Conservation (phyloP, 768 basidiomycete species). For the Tricholoma matsutake region DNA sequence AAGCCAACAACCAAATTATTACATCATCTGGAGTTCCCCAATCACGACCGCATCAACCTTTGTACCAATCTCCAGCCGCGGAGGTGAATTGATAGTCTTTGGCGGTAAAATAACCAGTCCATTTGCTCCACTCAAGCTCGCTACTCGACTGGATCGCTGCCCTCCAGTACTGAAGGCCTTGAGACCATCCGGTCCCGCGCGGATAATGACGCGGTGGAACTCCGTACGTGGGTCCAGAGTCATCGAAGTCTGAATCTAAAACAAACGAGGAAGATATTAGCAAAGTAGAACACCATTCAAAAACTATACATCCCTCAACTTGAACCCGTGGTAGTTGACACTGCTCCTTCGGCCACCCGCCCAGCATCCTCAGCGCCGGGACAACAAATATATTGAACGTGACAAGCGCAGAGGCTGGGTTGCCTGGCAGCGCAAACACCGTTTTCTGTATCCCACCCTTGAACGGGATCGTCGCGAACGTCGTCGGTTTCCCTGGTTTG, state of each 20-base stretch:
- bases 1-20: not conserved
- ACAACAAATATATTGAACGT: conserved; percentile 84
- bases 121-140: conserved; percentile 79
- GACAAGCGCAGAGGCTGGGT: conserved; percentile 85
- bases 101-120: conserved; percentile 70
- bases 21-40: conserved; percentile 49
- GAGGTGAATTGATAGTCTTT: conserved; percentile 28
- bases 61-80: conserved; percentile 49
- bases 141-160: conserved; percentile 79
- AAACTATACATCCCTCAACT: conserved; percentile 51
- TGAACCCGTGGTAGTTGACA: conserved; percentile 59
- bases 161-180: conserved; percentile 81
- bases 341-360: conserved; percentile 55
- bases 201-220: conserved; percentile 76
- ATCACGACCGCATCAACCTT: conserved; percentile 61
- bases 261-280: not conserved
- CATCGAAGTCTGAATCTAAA: conserved; percentile 59
- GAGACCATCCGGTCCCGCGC: conserved; percentile 42
- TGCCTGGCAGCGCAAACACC: conserved; percentile 84
- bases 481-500: conserved; percentile 87
- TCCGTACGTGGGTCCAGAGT: conserved; percentile 71
- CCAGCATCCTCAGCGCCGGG: conserved; percentile 70
- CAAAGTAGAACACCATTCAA: not conserved
- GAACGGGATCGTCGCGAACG: conserved; percentile 75
- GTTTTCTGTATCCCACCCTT: conserved; percentile 45